Evolutionary conservation across 805 yeast species (phyloP).

Genomic region (Pichia sporocuriosa): DNA sequence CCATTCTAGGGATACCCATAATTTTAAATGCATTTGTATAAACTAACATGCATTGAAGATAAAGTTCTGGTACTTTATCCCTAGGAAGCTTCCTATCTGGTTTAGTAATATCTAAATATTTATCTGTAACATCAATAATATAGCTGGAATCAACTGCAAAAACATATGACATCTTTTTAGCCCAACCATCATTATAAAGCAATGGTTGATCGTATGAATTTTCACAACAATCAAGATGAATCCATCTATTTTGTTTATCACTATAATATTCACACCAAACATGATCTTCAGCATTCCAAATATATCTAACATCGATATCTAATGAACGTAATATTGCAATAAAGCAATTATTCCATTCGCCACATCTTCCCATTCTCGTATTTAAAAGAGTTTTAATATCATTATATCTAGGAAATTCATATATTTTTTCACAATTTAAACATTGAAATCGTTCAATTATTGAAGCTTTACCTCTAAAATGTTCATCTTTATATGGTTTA

Average conservation of each 20-base stretch:
- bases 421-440: constrained; percentile 35
- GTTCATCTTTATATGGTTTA: constrained; percentile 34
- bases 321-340: constrained; percentile 62
- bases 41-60: constrained; percentile 31
- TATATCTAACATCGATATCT: constrained; percentile 57
- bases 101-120: constrained; percentile 44
- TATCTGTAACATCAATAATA: constrained; percentile 58
- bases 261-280: constrained; percentile 94
- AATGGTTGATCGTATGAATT: constrained; percentile 76
- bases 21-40: constrained; percentile 27
- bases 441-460: constrained; percentile 63
- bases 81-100: constrained; percentile 40
- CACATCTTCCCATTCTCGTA: constrained; percentile 76
- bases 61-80: constrained; percentile 35
- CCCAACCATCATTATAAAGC: constrained; percentile 81
- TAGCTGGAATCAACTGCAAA: constrained; percentile 62
- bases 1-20: neutral
- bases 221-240: constrained; percentile 87
- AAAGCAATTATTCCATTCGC: constrained; percentile 92
- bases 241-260: constrained; percentile 54
- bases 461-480: constrained; percentile 42
- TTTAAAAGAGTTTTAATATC: constrained; percentile 55
- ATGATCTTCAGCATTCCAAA: constrained; percentile 91
- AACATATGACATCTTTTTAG: constrained; percentile 85
- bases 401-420: constrained; percentile 74